Evolutionary conservation across 805 yeast species (phyloP), one percentile per base, ranked within the genome.

Genomic region (Wickerhamiella lipophila): DNA sequence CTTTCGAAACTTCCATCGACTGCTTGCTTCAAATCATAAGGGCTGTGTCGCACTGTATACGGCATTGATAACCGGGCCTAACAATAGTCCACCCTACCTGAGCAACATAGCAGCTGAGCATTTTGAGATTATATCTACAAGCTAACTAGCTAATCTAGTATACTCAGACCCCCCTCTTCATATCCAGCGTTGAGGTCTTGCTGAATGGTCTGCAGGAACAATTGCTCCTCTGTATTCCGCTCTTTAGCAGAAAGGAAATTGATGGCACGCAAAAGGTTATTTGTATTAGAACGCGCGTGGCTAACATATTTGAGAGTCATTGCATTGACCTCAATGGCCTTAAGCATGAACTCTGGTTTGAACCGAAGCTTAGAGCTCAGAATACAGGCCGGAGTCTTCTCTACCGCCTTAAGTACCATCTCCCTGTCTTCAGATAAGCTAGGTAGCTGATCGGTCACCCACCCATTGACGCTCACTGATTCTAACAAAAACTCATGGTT

Each of bases 1-100:
- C 95, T 3, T 81, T 75, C 56, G 81, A 82, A 38, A 66, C 69
- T 6, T 78, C 95, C 0, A 55, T 84, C 15, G 74, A 70, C 18
- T 66, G 76, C 0, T 57, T 84, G 25, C n/a, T n/a, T n/a, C n/a
- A n/a, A n/a, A n/a, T n/a, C n/a, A n/a, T n/a, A n/a, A n/a, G n/a
- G n/a, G n/a, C n/a, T n/a, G n/a, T n/a, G n/a, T n/a, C n/a, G n/a
- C n/a, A n/a, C n/a, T n/a, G n/a, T n/a, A n/a, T n/a, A n/a, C n/a
- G n/a, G n/a, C n/a, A n/a, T n/a, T n/a, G n/a, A n/a, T n/a, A n/a
- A n/a, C n/a, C n/a, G n/a, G n/a, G n/a, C n/a, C n/a, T n/a, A n/a
- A n/a, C n/a, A n/a, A n/a, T n/a, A n/a, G n/a, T n/a, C n/a, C n/a
- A n/a, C n/a, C n/a, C n/a, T n/a, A n/a, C n/a, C n/a, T n/a, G n/a